Evolutionary conservation across 2,329 filamentous ascomycete genomes (phyloP).

Genomic region (Anthostomella pinea): DNA sequence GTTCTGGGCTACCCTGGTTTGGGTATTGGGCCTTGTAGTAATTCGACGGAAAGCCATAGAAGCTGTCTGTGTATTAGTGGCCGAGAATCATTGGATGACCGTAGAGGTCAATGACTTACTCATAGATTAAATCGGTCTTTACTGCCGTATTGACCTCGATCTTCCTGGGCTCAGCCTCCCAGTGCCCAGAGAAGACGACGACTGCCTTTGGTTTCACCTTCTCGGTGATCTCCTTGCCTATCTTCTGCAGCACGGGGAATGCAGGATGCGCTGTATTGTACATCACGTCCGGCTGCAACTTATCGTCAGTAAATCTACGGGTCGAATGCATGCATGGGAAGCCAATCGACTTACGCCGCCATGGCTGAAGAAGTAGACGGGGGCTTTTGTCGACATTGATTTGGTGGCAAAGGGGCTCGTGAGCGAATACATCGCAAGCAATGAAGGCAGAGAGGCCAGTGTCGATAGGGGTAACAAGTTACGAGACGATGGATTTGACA

Average conservation of each 20-base stretch:
- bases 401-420: constrained; percentile 5
- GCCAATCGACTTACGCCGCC: constrained; percentile 40
- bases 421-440: constrained; percentile 11
- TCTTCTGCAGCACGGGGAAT: constrained; percentile 59
- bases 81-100: neutral
- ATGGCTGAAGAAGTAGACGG: constrained; percentile 50
- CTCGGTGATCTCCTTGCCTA: constrained; percentile 68
- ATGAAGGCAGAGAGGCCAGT: constrained; percentile 12
- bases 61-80: constrained; percentile 40
- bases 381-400: constrained; percentile 31
- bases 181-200: constrained; percentile 75
- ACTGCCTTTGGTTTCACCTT: constrained; percentile 69
- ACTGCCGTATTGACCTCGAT: constrained; percentile 66
- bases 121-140: constrained; percentile 66
- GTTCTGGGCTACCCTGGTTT: constrained; percentile 56
- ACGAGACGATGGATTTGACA: constrained; percentile 18
- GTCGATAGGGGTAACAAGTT: constrained; percentile 17
- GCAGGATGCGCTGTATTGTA: constrained; percentile 67
- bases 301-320: too few species aligned
- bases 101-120: constrained; percentile 40
- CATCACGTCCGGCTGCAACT: constrained; percentile 63
- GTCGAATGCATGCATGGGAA: too few species aligned
- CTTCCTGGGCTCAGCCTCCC: constrained; percentile 57
- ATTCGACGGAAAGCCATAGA: constrained; percentile 68
- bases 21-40: constrained; percentile 68